These are phyloP conservation scores for Berberis thunbergii DNA, from an alignment of 164 flowering plant genomes.

Conservation along the genomic window DNA sequence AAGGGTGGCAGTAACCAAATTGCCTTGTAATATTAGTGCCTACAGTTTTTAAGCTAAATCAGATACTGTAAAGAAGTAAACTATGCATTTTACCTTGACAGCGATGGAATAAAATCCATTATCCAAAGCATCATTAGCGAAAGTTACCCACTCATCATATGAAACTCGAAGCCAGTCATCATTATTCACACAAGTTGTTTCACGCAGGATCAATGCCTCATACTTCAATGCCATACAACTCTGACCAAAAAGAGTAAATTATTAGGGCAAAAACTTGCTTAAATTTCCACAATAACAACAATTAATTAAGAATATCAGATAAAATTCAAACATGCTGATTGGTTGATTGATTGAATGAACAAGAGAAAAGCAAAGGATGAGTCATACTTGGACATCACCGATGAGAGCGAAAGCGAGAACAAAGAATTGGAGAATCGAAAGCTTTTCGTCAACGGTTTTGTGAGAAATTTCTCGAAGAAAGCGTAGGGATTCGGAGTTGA, in stretches of 20 bases:
- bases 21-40: no score
- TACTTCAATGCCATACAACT: constrained; percentile 80
- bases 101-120: constrained; percentile 54
- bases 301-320: background rate
- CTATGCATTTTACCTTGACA: constrained; percentile 36
- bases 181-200: constrained; percentile 23
- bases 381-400: constrained; percentile 60
- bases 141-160: constrained; percentile 50
- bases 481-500: constrained; percentile 38
- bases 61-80: no score
- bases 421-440: constrained; percentile 54
- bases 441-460: constrained; percentile 45
- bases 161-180: constrained; percentile 44
- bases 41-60: no score
- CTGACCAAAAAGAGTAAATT: constrained; percentile 17
- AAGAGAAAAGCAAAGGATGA: background rate
- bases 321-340: background rate
- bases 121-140: constrained; percentile 52
- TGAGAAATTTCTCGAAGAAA: constrained; percentile 35
- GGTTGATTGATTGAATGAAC: background rate
- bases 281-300: background rate
- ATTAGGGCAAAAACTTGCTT: background rate
- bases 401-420: constrained; percentile 67
- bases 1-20: no score
- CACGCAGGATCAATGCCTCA: constrained; percentile 70